Conservation (phyloP, 345 rosid species). For the Schrenkiella parvula region DNA sequence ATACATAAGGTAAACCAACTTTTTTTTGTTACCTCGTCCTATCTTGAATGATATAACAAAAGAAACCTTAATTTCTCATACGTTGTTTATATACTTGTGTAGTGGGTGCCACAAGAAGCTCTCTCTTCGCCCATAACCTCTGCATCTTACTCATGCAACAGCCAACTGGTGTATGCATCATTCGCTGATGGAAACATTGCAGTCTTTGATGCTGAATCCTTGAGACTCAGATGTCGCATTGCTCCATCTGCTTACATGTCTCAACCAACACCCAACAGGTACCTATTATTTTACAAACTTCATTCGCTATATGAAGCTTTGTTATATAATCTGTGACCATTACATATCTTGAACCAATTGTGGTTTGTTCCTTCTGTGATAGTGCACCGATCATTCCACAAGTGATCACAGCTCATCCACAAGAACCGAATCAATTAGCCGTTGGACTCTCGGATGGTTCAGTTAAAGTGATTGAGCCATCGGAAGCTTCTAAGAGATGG, state of each 20-base stretch:
- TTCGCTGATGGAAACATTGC: conserved; percentile 71
- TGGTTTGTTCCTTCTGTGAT: conserved; percentile 20
- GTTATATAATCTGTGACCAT: not conserved
- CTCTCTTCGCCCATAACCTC: conserved; percentile 64
- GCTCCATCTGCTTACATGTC: conserved; percentile 62
- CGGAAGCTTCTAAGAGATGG: conserved; percentile 71
- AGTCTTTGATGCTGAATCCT: conserved; percentile 75
- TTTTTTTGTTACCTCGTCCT: not conserved
- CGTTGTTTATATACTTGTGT: conserved; percentile 17
- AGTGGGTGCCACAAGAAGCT: conserved; percentile 89
- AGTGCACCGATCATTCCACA: conserved; percentile 64
- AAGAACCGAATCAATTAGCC: conserved; percentile 67
- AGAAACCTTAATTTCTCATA: not conserved
- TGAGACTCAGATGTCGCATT: conserved; percentile 72
- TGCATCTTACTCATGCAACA: conserved; percentile 79
- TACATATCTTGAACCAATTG: not conserved
- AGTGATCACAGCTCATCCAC: conserved; percentile 78
- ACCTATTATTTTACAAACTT: conserved; percentile 4
- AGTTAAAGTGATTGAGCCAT: conserved; percentile 82
- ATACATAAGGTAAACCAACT: conserved; percentile 46
- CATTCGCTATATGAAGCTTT: not conserved
- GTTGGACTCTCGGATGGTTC: conserved; percentile 78
- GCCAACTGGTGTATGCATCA: conserved; percentile 68
- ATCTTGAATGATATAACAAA: not conserved
- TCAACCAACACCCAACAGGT: conserved; percentile 51